These are phyloP conservation scores for Euphrasia confusa DNA, from an alignment of 257 asterid genomes.

Conservation along the genomic window DNA sequence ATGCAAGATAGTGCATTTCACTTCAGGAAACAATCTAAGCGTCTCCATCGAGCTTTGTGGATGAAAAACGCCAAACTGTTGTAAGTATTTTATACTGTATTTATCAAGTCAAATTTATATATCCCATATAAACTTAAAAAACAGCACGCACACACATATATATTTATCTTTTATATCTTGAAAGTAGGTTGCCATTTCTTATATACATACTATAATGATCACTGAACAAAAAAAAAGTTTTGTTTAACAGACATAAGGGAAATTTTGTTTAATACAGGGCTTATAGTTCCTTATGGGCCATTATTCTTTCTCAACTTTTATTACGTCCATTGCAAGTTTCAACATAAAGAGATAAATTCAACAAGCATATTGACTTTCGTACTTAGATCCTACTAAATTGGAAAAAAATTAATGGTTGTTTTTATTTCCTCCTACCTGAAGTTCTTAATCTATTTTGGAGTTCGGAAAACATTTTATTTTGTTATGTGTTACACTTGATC, in stretches of 20 bases:
- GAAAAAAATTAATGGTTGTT: not conserved
- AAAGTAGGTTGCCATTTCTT: slow-evolving; percentile 4
- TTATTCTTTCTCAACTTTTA: not conserved
- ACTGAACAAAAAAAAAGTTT: not conserved
- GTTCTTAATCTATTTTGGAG: not conserved
- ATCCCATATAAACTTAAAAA: slow-evolving; percentile 3
- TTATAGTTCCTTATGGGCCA: not conserved
- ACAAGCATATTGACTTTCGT: slow-evolving; percentile 4
- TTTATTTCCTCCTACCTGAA: not conserved
- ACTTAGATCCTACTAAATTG: not conserved
- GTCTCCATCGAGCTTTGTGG: slow-evolving; percentile 90
- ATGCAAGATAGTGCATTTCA: slow-evolving; percentile 98
- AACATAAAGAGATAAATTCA: not conserved
- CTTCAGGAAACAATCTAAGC: slow-evolving; percentile 96
- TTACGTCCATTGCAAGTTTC: not conserved
- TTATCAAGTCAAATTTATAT: slow-evolving; percentile 12
- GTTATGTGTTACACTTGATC: slow-evolving; percentile 3
- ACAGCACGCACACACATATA: not conserved
- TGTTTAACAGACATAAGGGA: not conserved
- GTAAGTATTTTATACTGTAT: slow-evolving; percentile 46
- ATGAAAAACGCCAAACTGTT: slow-evolving; percentile 95
- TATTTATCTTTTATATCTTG: not conserved
- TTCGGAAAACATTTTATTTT: not conserved
- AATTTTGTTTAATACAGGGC: not conserved
- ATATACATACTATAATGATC: not conserved